Base-by-base conservation (phyloP, 441 rosid genomes). In the Populus hybrid region DNA sequence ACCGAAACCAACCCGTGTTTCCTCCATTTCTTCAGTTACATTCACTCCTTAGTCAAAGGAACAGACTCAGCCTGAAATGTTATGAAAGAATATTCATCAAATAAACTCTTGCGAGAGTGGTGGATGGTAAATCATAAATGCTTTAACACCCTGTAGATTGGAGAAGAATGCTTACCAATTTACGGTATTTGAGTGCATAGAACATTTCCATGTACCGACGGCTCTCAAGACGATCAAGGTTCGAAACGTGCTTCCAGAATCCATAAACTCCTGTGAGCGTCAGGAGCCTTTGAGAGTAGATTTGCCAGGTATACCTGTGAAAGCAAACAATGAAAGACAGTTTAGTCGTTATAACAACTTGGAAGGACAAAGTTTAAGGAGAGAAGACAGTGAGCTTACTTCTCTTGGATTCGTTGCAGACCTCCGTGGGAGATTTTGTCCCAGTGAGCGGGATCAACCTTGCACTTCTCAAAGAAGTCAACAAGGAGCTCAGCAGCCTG, bases 181-280 rank as follows among this genome's bases (percentile, higher is more conserved):
- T 94, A 40, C 95, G 89, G 76, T 89, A 91, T 79, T 93, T 91
- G 78, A 95, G 90, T 3, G 98, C 95, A 76, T 89, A 91, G 69
- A 95, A 95, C 98, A 95, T 95, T 81, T 95, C 98, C 6, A 93
- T 88, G 86, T 95, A 95, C 66, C 98, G 95, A 1, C 88, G 85
- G 88, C 94, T 91, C 89, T 95, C 98, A 0, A 77, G 98, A 3
- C 91, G 94, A 69, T 95, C 98, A 21, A 93, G 95, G 74, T 94
- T 94, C 0, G 98, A 93, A 0, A 94, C 95, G 38, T 91, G 98
- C 80, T 94, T 94, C 98, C 98, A 95, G 88, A 95, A 95, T 2
- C 98, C 97, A 57, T 95, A 95, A n/a, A 95, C 98, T 38, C 92
- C 98, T 0, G 98, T 93, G 78, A 95, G 82, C 6, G 94, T 91